Conservation (phyloP, 371 early-diverging fungal genomes). For the Mucor saturninus region DNA sequence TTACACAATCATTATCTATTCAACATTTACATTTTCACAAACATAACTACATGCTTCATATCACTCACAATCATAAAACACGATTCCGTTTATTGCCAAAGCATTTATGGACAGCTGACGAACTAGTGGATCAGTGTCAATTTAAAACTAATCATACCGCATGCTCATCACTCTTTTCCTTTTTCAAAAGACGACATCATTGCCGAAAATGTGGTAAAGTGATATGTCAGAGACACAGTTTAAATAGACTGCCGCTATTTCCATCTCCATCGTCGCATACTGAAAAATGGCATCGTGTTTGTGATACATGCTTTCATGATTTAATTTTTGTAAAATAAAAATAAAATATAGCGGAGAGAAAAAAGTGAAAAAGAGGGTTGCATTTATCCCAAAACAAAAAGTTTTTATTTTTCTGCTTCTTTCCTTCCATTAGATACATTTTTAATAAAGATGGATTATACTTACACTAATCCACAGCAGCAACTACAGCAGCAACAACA, state of each 20-base stretch:
- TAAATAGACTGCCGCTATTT: conserved; percentile 31
- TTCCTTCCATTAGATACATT: neutral
- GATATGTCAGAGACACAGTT: conserved; percentile 32
- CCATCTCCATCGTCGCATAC: neutral
- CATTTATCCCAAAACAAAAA: neutral
- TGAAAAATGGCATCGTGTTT: conserved; percentile 30
- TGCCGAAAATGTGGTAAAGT: conserved; percentile 34
- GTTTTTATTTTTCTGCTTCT: neutral
- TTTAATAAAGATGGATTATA: conserved; percentile 24
- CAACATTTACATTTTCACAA: conserved; percentile 3
- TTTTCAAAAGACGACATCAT: conserved; percentile 33
- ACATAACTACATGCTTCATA: conserved; percentile 22
- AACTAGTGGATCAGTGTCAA: conserved; percentile 20
- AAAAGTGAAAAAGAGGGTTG: neutral
- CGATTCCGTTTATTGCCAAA: conserved; percentile 23
- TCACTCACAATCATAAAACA: conserved; percentile 9
- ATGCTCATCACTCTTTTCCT: conserved; percentile 24
- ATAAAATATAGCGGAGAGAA: neutral
- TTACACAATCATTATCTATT: neutral
- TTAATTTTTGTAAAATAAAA: conserved; percentile 13
- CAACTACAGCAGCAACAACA: conserved; percentile 11
- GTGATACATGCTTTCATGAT: conserved; percentile 29
- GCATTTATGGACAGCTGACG: conserved; percentile 24
- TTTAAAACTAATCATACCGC: conserved; percentile 3
- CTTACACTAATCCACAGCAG: conserved; percentile 28